Evolutionary conservation across 768 basidiomycete species (phyloP), one percentile per base, ranked within the genome.

Genomic region (Lactifluus hygrophoroides): DNA sequence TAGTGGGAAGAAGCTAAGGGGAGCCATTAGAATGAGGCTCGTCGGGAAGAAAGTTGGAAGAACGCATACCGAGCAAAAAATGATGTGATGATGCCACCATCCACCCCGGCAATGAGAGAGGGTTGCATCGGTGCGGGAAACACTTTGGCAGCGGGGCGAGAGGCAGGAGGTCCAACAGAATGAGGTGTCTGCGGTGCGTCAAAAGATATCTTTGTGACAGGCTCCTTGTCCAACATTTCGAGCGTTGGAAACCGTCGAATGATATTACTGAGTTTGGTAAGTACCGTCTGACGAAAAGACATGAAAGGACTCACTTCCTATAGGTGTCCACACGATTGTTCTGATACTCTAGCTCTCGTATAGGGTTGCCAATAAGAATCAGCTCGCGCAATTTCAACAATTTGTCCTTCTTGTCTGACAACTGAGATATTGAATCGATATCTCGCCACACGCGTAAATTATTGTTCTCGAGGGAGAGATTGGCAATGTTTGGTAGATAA

Each of bases 401-500:
- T 64, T 82, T 83, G 34, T 80, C 82, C 66, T 74, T 80, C 62
- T 77, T 74, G 34, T 80, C 77, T 2, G 82, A 79, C 42, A 89
- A 79, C 63, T 80, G 77, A 3, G 82, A 80, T 48, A 89, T 80
- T 62, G 70, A 75, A 63, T 85, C 85, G 4, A 91, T 68, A 63
- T 94, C 92, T 65, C 79, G 84, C 76, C 82, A 83, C 3, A 78
- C 75, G 25, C 77, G 74, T 19, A 96, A 74, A 34, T 80, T 76
- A 68, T 95, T 94, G 64, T 86, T 83, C 70, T 88, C 84, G 25
- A 91, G 69, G 3, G 93, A 90, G 13, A 94, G 77, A 64, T 90
- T 90, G 63, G 80, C 82, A 10, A 96, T 76, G 25, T 80, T 80
- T 0, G 94, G 94, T 0, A 98, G 76, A 66, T 85, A 92, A 68